Evolutionary conservation across 2,329 filamentous ascomycete species (phyloP).

Genomic region (Phymatotrichopsis omnivora): DNA sequence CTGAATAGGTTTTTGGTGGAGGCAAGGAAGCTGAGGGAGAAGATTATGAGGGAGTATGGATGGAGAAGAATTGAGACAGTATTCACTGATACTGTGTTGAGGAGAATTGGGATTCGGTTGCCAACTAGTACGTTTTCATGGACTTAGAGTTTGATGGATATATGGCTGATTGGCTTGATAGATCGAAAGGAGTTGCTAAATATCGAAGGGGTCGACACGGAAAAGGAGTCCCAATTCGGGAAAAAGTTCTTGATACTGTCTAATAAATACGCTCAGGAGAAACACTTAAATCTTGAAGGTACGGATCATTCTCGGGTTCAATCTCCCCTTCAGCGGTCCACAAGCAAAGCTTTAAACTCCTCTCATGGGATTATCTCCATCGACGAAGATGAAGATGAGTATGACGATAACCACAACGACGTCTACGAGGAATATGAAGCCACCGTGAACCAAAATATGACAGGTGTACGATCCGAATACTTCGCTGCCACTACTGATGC

Average conservation of each 20-base stretch:
- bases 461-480: slow-evolving; percentile 11
- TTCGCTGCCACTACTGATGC: too few relatives aligned
- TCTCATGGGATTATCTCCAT: neutral
- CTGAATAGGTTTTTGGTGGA: slow-evolving; percentile 55
- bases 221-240: slow-evolving; percentile 54
- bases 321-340: too few relatives aligned
- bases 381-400: slow-evolving; percentile 1
- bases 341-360: too few relatives aligned
- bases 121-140: slow-evolving; percentile 42
- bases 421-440: slow-evolving; percentile 3
- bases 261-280: slow-evolving; percentile 40
- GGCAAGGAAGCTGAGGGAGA: slow-evolving; percentile 51
- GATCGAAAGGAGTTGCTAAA: slow-evolving; percentile 8
- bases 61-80: slow-evolving; percentile 37
- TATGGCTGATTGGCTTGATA: slow-evolving; percentile 6
- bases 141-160: neutral
- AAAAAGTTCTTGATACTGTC: slow-evolving; percentile 51
- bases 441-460: neutral
- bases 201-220: slow-evolving; percentile 30
- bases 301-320: slow-evolving; percentile 12
- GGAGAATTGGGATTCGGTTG: slow-evolving; percentile 63
- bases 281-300: slow-evolving; percentile 42
- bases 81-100: slow-evolving; percentile 60
- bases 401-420: slow-evolving; percentile 1
- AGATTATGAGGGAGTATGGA: slow-evolving; percentile 49